A percentile compares a stretch with the other conserved stretches of the same genome.
Conservation (phyloP, 1,139 yeast genomes). For the Yamadazyma mexicana region DNA sequence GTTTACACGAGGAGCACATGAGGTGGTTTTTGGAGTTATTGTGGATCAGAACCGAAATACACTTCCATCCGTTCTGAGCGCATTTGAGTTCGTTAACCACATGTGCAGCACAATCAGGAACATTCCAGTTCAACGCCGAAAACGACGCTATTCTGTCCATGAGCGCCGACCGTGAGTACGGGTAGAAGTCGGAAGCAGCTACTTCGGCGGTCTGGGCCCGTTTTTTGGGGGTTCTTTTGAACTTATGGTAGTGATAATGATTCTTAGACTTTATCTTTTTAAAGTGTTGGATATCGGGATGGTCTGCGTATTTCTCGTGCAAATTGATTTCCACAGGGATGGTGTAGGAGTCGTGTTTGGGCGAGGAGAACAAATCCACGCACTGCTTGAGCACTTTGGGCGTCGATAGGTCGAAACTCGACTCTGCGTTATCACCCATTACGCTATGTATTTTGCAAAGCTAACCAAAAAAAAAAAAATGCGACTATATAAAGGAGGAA, state of each 20-base stretch:
- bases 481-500: background rate
- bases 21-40: constrained; percentile 31
- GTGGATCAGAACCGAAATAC: constrained; percentile 27
- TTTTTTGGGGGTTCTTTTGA: constrained; percentile 19
- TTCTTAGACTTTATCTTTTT: constrained; percentile 34
- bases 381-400: constrained; percentile 33
- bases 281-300: constrained; percentile 44
- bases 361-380: constrained; percentile 24
- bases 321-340: constrained; percentile 11
- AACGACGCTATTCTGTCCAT: constrained; percentile 30
- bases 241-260: constrained; percentile 38
- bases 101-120: constrained; percentile 20
- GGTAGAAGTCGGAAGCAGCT: constrained; percentile 28
- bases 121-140: constrained; percentile 36
- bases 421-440: background rate
- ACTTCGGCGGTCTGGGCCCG: constrained; percentile 13
- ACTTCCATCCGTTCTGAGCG: constrained; percentile 45
- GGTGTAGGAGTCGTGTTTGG: constrained; percentile 19
- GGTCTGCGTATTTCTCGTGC: constrained; percentile 19
- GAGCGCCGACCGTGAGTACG: constrained; percentile 30
- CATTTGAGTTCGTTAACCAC: constrained; percentile 35
- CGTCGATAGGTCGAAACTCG: constrained; percentile 14
- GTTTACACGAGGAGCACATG: constrained; percentile 35
- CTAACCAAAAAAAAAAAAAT: background rate
- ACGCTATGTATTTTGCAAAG: background rate